A percentile compares a stretch with the other conserved stretches of the same genome.
phyloP scores from a whole-genome alignment of 1,139 yeast genomes.

The Kurtzmaniella quercitrusa region DNA sequence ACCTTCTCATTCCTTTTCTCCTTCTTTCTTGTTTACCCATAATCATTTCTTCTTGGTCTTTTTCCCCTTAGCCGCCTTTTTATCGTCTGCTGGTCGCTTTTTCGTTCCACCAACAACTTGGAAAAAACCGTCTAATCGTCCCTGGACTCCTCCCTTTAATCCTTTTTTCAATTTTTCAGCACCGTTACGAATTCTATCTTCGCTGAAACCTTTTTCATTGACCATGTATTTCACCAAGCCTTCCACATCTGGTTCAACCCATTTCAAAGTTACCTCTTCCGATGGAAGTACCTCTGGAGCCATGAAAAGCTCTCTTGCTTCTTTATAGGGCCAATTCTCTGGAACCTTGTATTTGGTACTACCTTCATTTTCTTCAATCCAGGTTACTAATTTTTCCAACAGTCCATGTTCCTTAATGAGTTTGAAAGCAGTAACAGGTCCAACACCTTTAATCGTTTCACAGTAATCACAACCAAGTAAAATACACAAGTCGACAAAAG shows the following conservation, averaged over 20 bases:
- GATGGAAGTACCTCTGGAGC: conserved; percentile 74
- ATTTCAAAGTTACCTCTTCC: conserved; percentile 61
- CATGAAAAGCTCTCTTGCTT: conserved; percentile 78
- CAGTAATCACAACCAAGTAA: conserved; percentile 95
- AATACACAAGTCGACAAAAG: conserved; percentile 89
- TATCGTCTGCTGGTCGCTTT: conserved; percentile 19
- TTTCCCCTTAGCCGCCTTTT: conserved; percentile 17
- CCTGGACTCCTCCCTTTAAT: conserved; percentile 81
- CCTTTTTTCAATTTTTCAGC: conserved; percentile 84
- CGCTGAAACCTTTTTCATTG: conserved; percentile 79
- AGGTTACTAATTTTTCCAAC: conserved; percentile 71
- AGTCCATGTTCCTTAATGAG: conserved; percentile 81
- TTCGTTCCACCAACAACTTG: conserved; percentile 47
- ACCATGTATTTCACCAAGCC: conserved; percentile 73
- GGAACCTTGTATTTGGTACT: conserved; percentile 77
- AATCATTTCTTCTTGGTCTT: conserved; percentile 15
- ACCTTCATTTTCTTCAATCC: conserved; percentile 56
- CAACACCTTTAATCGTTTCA: conserved; percentile 91
- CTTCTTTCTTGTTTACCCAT: no score
- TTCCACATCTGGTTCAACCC: conserved; percentile 76
- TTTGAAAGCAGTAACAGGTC: conserved; percentile 91
- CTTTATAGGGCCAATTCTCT: conserved; percentile 90
- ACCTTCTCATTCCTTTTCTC: no score
- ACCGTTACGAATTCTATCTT: conserved; percentile 85
- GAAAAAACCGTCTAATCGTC: conserved; percentile 89